Percentiles rank a stretch among this genome's conserved stretches.
phyloP scores from a whole-genome alignment of 2,329 filamentous ascomycete genomes.

The Penicillium vulpinum region DNA sequence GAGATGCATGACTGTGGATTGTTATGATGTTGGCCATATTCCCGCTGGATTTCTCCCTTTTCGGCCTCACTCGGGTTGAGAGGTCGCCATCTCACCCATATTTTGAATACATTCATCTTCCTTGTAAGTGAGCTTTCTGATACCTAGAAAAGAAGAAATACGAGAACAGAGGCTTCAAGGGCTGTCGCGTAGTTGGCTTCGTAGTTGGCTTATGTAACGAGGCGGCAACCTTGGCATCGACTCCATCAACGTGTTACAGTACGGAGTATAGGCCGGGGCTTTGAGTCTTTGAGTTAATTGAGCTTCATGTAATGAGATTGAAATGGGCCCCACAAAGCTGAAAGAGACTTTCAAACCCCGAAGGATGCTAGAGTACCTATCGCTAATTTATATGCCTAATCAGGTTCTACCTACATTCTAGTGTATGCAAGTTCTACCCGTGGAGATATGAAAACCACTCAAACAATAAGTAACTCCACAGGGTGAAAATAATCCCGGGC shows the following conservation, averaged over 20 bases:
- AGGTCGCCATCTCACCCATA: conserved; percentile 11
- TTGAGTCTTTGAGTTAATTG: neutral
- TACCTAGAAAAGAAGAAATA: neutral
- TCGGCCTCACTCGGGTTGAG: neutral
- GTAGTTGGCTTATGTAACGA: neutral
- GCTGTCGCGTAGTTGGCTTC: neutral
- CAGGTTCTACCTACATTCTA: neutral
- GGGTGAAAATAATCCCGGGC: conserved; percentile 4
- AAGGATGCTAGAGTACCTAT: neutral
- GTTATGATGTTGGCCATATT: neutral
- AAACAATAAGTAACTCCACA: neutral
- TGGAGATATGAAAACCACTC: neutral
- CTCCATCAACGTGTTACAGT: no score
- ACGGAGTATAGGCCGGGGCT: neutral
- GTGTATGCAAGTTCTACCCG: neutral
- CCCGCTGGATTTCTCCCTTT: conserved; percentile 1
- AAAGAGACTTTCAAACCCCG: neutral
- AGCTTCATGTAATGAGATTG: neutral
- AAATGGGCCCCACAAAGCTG: neutral
- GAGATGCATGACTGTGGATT: neutral
- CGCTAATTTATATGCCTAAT: neutral
- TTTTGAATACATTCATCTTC: neutral
- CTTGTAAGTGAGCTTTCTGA: neutral
- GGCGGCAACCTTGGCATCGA: neutral
- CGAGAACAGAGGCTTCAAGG: no score